A percentile compares a stretch with the other conserved stretches of the same genome.
Evolutionary conservation across 2,329 filamentous ascomycete species (phyloP).

Genomic region (Alternaria angustiovoidea): DNA sequence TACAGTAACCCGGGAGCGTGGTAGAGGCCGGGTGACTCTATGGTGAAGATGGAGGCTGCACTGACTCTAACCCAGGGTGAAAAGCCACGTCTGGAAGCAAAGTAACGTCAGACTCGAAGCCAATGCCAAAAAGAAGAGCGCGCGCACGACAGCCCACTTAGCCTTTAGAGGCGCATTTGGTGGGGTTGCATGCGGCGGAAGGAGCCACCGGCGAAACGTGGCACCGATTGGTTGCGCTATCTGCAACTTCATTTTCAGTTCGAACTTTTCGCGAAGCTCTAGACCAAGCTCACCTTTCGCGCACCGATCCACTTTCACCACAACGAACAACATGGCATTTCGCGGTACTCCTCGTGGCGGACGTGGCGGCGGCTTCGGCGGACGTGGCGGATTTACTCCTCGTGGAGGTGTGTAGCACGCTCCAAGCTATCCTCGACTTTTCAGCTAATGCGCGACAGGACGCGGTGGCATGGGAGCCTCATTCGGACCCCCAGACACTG

Average conservation of each 20-base stretch:
- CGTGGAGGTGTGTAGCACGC: slow-evolving; percentile 56
- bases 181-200: slow-evolving; percentile 30
- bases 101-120: slow-evolving; percentile 19
- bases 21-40: slow-evolving; percentile 5
- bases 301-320: slow-evolving; percentile 38
- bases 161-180: slow-evolving; percentile 32
- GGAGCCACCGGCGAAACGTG: slow-evolving; percentile 33
- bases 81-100: slow-evolving; percentile 13
- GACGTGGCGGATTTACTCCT: slow-evolving; percentile 61
- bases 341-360: slow-evolving; percentile 56
- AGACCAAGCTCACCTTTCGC: slow-evolving; percentile 37
- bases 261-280: slow-evolving; percentile 37
- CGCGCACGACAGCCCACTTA: slow-evolving; percentile 35
- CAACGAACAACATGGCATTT: slow-evolving; percentile 66
- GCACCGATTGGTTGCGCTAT: slow-evolving; percentile 35
- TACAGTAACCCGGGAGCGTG: background rate
- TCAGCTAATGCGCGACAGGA: slow-evolving; percentile 46
- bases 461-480: slow-evolving; percentile 49
- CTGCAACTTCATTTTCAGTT: slow-evolving; percentile 37
- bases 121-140: slow-evolving; percentile 37
- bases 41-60: slow-evolving; percentile 2
- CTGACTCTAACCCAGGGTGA: slow-evolving; percentile 14
- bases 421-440: slow-evolving; percentile 27
- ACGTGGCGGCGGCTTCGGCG: slow-evolving; percentile 57
- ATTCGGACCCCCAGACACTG: slow-evolving; percentile 56